Evolutionary conservation across 768 basidiomycete genomes (phyloP).

Genomic region (Rubroboletus satanas): DNA sequence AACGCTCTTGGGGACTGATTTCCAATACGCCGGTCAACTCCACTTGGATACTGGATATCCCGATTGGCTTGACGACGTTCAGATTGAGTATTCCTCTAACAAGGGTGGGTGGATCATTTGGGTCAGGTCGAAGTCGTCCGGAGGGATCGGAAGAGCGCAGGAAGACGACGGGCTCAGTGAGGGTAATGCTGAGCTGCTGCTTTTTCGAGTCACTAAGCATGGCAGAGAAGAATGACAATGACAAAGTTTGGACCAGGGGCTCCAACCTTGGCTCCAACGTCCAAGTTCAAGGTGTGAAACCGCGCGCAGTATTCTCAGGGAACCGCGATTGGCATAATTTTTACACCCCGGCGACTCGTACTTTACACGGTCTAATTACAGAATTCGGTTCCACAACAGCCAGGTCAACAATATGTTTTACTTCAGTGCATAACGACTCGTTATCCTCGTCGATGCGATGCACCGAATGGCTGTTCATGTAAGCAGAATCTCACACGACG

Average conservation of each 20-base stretch:
- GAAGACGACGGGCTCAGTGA: conserved; percentile 76
- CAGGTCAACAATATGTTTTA: no score
- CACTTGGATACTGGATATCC: conserved; percentile 81
- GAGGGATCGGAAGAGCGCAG: conserved; percentile 53
- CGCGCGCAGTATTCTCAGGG: not conserved
- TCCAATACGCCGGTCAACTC: conserved; percentile 67
- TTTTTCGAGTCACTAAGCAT: conserved; percentile 37
- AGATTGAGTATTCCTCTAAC: conserved; percentile 65
- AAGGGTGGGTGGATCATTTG: conserved; percentile 53
- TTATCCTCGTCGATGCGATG: no score
- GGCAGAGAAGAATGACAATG: not conserved
- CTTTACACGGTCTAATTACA: no score
- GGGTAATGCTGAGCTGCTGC: conserved; percentile 49
- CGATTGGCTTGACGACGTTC: conserved; percentile 69
- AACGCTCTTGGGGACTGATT: conserved; percentile 72
- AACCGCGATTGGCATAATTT: not conserved
- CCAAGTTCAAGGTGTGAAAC: not conserved
- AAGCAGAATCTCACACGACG: not conserved
- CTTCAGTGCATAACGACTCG: no score
- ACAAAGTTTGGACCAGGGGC: not conserved
- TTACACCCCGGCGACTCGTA: no score
- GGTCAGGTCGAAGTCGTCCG: conserved; percentile 30
- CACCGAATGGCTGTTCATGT: not conserved
- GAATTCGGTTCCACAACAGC: no score
- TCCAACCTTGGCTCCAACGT: no score